A percentile compares a stretch with the other conserved stretches of the same genome.
phyloP scores from a whole-genome alignment of 768 basidiomycete genomes.

The Punctularia strigosozonata region DNA sequence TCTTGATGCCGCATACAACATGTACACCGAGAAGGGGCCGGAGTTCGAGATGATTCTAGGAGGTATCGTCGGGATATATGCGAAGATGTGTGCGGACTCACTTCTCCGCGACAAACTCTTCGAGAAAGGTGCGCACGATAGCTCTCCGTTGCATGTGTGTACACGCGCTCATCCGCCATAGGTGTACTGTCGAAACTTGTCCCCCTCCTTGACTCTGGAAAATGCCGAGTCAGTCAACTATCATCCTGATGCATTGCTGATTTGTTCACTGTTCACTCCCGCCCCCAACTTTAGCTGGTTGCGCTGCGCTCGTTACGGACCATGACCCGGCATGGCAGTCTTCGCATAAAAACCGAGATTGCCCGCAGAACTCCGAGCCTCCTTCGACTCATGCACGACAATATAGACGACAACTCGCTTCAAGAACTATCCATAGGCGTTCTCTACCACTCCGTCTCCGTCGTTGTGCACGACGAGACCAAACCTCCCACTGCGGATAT shows the following conservation, averaged over 20 bases:
- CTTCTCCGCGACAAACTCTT: slow-evolving; percentile 49
- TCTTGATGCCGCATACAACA: slow-evolving; percentile 39
- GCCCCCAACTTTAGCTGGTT: slow-evolving; percentile 34
- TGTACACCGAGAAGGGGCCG: slow-evolving; percentile 22
- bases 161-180: slow-evolving; percentile 15
- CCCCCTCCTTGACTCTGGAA: slow-evolving; percentile 39
- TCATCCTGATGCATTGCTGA: too few relatives aligned
- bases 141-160: not conserved
- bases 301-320: slow-evolving; percentile 44
- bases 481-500: slow-evolving; percentile 22
- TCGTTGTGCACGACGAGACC: slow-evolving; percentile 31
- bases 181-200: slow-evolving; percentile 45
- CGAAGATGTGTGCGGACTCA: slow-evolving; percentile 51
- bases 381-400: slow-evolving; percentile 32
- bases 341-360: slow-evolving; percentile 35
- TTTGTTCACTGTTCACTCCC: too few relatives aligned
- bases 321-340: slow-evolving; percentile 52
- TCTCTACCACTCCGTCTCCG: slow-evolving; percentile 38
- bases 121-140: slow-evolving; percentile 31
- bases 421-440: slow-evolving; percentile 39
- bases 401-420: slow-evolving; percentile 36
- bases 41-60: slow-evolving; percentile 38
- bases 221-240: too few relatives aligned
- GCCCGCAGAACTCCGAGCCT: slow-evolving; percentile 32
- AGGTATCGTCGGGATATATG: slow-evolving; percentile 48